Evolutionary conservation across 1,284 basidiomycete species (phyloP).

Genomic region (Ustilago bromivora): DNA sequence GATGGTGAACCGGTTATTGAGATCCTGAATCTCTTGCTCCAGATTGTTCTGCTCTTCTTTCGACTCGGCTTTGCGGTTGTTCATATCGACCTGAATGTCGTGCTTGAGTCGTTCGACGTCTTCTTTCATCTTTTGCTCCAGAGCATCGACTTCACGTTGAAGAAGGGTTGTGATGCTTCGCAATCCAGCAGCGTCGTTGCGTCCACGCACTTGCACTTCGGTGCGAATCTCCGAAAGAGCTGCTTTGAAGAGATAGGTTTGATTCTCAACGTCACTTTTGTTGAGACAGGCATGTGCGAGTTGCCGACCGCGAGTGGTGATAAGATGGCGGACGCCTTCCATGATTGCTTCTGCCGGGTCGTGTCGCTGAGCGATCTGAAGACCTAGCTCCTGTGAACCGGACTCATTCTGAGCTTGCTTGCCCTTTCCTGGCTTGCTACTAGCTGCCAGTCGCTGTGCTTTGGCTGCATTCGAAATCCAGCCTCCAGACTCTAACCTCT

Average conservation of each 20-base stretch:
- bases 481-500: conserved; percentile 58
- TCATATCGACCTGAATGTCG: conserved; percentile 96
- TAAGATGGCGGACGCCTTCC: conserved; percentile 83
- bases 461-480: conserved; percentile 43
- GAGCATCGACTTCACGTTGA: conserved; percentile 86
- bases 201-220: conserved; percentile 83
- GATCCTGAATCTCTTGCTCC: conserved; percentile 87
- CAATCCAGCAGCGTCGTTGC: conserved; percentile 86
- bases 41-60: conserved; percentile 86
- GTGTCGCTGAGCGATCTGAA: conserved; percentile 52
- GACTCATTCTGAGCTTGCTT: conserved; percentile 28
- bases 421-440: conserved; percentile 16
- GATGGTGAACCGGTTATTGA: conserved; percentile 70
- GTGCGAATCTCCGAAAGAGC: conserved; percentile 90
- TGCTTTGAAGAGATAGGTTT: conserved; percentile 95
- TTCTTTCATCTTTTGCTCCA: conserved; percentile 93
- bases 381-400: conserved; percentile 17
- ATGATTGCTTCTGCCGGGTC: conserved; percentile 75
- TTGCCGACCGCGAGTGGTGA: conserved; percentile 81
- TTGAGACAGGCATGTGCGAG: conserved; percentile 82
- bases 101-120: conserved; percentile 89
- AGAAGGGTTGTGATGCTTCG: conserved; percentile 80
- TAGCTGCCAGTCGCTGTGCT: conserved; percentile 16
- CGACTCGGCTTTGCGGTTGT: conserved; percentile 92
- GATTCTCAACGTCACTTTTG: conserved; percentile 78